phyloP scores from a whole-genome alignment of 2,329 filamentous ascomycete genomes.

The Cephalotrichum gorgonifer region DNA sequence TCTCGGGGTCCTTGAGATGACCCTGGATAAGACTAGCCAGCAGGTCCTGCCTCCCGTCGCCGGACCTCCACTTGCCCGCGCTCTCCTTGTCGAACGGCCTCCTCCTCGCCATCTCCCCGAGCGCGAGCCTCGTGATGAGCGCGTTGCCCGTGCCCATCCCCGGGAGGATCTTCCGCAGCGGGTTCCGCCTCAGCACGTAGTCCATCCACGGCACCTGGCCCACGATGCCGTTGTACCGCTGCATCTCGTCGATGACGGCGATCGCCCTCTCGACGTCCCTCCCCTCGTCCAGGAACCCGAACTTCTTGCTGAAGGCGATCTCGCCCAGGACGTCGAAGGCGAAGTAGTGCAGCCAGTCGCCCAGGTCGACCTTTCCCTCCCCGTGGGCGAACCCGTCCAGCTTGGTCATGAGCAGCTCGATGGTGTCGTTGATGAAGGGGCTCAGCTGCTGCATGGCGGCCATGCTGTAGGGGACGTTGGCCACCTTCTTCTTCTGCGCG shows the following conservation, averaged over 20 bases:
- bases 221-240: slow-evolving; percentile 41
- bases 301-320: slow-evolving; percentile 22
- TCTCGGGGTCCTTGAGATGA: slow-evolving; percentile 36
- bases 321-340: slow-evolving; percentile 20
- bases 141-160: slow-evolving; percentile 31
- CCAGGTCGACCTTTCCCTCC: slow-evolving; percentile 27
- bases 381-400: slow-evolving; percentile 26
- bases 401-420: slow-evolving; percentile 31
- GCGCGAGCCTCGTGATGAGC: slow-evolving; percentile 39
- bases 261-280: slow-evolving; percentile 8
- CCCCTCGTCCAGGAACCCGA: slow-evolving; percentile 22
- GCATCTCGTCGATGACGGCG: slow-evolving; percentile 36
- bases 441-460: slow-evolving; percentile 39
- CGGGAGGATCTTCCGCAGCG: slow-evolving; percentile 28
- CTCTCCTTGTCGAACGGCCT: slow-evolving; percentile 34
- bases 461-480: slow-evolving; percentile 42
- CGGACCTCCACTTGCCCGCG: slow-evolving; percentile 23
- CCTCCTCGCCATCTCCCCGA: slow-evolving; percentile 36
- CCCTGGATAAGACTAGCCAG: slow-evolving; percentile 40
- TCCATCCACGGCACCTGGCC: slow-evolving; percentile 42
- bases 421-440: slow-evolving; percentile 40
- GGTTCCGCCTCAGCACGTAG: slow-evolving; percentile 35
- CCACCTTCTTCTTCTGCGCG: slow-evolving; percentile 42
- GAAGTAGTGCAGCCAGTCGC: slow-evolving; percentile 26
- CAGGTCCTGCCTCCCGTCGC: slow-evolving; percentile 36